These are phyloP conservation scores for Neotropicomus parvogracilis DNA, from an alignment of 1,284 basidiomycete species.

Conservation along the genomic window DNA sequence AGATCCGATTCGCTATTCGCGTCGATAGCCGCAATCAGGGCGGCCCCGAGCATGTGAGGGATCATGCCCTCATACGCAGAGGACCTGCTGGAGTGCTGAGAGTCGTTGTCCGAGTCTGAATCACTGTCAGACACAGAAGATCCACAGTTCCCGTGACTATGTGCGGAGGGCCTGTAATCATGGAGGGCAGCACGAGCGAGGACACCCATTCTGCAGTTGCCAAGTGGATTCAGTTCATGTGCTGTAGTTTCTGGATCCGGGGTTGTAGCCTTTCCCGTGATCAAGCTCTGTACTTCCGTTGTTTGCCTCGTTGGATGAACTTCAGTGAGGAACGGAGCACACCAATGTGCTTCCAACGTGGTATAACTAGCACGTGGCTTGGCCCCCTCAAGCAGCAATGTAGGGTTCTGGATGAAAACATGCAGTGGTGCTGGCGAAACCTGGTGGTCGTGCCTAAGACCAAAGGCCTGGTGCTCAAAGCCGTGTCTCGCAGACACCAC, in stretches of 20 bases:
- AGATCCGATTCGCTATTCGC: conserved; percentile 29
- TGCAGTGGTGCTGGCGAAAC: neutral
- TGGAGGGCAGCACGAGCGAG: conserved; percentile 25
- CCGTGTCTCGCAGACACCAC: neutral
- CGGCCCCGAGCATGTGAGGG: conserved; percentile 27
- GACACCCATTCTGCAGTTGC: conserved; percentile 15
- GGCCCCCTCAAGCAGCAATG: conserved; percentile 2
- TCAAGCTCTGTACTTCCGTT: neutral
- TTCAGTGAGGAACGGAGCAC: conserved; percentile 3
- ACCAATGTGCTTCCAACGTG: conserved; percentile 1
- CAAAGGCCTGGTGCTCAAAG: neutral
- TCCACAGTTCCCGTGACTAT: neutral
- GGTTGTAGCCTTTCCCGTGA: neutral
- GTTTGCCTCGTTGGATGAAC: neutral
- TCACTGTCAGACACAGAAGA: conserved; percentile 21
- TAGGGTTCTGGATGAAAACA: conserved; percentile 2
- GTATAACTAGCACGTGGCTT: conserved; percentile 4
- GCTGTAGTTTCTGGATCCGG: neutral
- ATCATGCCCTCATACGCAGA: conserved; percentile 22
- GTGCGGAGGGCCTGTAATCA: conserved; percentile 11
- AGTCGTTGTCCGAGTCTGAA: conserved; percentile 19
- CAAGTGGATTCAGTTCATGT: neutral
- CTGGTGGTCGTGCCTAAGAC: conserved; percentile 4
- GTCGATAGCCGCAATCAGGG: conserved; percentile 28
- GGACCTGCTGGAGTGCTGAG: conserved; percentile 22